phyloP scores from a whole-genome alignment of 1,139 yeast species.

The Trichomonascaceae sp. region DNA sequence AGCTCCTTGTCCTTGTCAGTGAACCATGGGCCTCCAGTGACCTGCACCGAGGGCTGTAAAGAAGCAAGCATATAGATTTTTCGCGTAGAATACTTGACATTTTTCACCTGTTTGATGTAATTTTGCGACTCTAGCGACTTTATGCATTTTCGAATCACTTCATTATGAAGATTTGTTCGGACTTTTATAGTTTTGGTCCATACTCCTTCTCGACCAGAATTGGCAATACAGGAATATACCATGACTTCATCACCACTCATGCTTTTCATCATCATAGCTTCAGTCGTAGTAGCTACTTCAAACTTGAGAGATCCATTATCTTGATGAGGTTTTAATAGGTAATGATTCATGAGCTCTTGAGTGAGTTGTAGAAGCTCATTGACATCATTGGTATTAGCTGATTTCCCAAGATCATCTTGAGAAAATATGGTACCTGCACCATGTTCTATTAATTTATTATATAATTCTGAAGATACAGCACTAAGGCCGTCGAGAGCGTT shows the following conservation, averaged over 20 bases:
- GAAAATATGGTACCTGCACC: conserved; percentile 37
- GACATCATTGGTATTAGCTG: conserved; percentile 15
- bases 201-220: conserved; percentile 84
- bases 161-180: conserved; percentile 87
- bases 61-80: conserved; percentile 93
- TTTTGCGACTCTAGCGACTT: conserved; percentile 79
- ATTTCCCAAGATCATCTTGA: conserved; percentile 52
- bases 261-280: conserved; percentile 43
- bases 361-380: conserved; percentile 20
- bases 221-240: conserved; percentile 86
- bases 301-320: conserved; percentile 53
- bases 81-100: conserved; percentile 93
- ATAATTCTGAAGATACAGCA: conserved; percentile 51
- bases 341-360: conserved; percentile 33
- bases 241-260: conserved; percentile 88
- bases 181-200: conserved; percentile 95
- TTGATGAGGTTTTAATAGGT: conserved; percentile 61
- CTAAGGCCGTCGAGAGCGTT: conserved; percentile 18
- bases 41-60: conserved; percentile 88
- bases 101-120: conserved; percentile 81
- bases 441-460: conserved; percentile 27
- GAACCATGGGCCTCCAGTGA: conserved; percentile 99
- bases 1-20: conserved; percentile 78
- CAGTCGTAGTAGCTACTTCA: conserved; percentile 47
- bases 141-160: conserved; percentile 78